Evolutionary conservation across 2,329 filamentous ascomycete genomes (phyloP), one percentile per base, ranked within the genome.

Genomic region (Colletotrichum lupini): DNA sequence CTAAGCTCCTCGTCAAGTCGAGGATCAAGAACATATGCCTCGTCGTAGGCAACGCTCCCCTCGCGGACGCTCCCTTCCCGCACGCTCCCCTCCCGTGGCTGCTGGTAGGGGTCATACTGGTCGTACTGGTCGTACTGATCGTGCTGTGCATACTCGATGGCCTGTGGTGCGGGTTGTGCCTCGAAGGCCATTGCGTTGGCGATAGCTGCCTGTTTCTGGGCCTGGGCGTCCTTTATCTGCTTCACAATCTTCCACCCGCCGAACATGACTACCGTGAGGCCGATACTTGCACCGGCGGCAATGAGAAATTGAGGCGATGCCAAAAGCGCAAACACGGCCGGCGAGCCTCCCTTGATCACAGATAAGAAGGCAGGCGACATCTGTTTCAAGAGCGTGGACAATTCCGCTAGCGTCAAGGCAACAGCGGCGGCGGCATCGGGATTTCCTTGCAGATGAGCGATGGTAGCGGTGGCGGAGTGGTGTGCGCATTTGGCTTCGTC

Each of bases 181-280:
- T 79, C 76, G 56, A 82, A 80, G 1, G 80, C 81, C 77, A 82
- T 80, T 30, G 81, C 74, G 16, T 72, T 67, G 37, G 64, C 53
- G 46, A 74, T 68, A 2, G 49, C 37, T 9, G 78, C 28, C 24
- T 79, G 78, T 56, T 80, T 81, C 19, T 72, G 74, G 53, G 78
- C 76, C 67, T 81, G 80, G 24, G 79, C 80, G 67, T 88, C 87
- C 72, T 83, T 82, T 76, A 98, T 94, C 77, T 92, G 92, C 87
- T 98, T 97, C 83, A 99, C 92, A 81, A 99, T 98, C 85, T 98
- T 98, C 89, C 95, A 98, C 5, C 97, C 96, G 67, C 97, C 97
- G 73, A 99, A 94, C 81, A 97, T 95, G 78, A 99, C 94, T 9
- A 98, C 92, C 0, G 97, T 98, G n/a, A 98, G 92, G 16, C 97